A percentile compares a stretch with the other conserved stretches of the same genome.
Evolutionary conservation across 1,284 basidiomycete species (phyloP).

Genomic region (Athelia psychrophila): DNA sequence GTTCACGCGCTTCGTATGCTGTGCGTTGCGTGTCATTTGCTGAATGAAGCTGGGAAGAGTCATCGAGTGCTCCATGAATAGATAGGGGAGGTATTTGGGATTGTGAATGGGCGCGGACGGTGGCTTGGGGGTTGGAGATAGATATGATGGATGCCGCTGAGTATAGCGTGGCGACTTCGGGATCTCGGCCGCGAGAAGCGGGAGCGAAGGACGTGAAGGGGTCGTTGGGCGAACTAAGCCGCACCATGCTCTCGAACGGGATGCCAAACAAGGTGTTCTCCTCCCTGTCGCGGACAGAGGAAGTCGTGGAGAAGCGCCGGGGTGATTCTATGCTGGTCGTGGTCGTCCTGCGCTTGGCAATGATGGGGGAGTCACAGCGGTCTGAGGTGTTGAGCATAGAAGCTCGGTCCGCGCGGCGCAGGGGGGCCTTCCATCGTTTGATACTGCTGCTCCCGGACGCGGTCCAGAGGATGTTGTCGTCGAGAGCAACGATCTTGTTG

Average conservation of each 20-base stretch:
- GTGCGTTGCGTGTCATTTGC: constrained; percentile 42
- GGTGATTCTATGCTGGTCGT: background rate
- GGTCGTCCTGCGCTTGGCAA: background rate
- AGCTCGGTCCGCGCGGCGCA: constrained; percentile 36
- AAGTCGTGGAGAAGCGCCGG: background rate
- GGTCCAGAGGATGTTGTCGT: constrained; percentile 90
- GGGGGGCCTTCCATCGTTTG: constrained; percentile 75
- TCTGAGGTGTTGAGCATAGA: constrained; percentile 18
- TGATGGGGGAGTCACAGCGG: background rate
- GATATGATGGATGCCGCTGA: constrained; percentile 79
- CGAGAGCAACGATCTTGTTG: constrained; percentile 81
- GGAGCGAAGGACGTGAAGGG: constrained; percentile 53
- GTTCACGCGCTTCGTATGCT: constrained; percentile 77
- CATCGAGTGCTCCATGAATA: constrained; percentile 36
- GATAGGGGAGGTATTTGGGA: constrained; percentile 22
- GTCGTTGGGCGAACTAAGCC: constrained; percentile 74
- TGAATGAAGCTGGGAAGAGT: constrained; percentile 23
- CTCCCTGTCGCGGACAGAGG: constrained; percentile 24
- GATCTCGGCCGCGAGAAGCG: constrained; percentile 46
- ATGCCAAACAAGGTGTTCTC: constrained; percentile 62
- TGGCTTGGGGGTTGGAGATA: constrained; percentile 38
- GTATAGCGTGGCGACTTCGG: constrained; percentile 82
- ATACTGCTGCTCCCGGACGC: constrained; percentile 82
- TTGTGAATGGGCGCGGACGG: constrained; percentile 32
- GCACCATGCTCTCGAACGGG: constrained; percentile 80